Conservation (phyloP, 345 rosid genomes). For the Pistacia vera region DNA sequence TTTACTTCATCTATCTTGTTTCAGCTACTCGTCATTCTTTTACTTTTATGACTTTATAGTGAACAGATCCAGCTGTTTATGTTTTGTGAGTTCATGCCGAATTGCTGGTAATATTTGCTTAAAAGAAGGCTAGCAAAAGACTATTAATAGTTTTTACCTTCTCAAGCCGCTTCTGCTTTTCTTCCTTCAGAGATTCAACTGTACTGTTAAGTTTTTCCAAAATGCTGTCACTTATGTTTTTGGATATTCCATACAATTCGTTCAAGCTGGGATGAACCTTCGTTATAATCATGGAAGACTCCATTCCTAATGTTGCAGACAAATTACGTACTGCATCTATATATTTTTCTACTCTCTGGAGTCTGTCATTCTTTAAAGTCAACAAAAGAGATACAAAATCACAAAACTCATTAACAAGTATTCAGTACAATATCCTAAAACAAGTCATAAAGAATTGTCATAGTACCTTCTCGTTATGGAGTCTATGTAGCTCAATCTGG, state of each 20-base stretch:
- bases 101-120: not conserved
- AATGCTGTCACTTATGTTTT: constrained; percentile 84
- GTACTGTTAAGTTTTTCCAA: constrained; percentile 77
- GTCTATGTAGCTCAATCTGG: constrained; percentile 80
- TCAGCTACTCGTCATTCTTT: not conserved
- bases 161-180: constrained; percentile 76
- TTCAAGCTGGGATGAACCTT: constrained; percentile 94
- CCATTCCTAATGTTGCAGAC: constrained; percentile 83
- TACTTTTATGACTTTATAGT: not conserved
- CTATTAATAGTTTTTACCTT: constrained; percentile 54
- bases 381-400: constrained; percentile 14
- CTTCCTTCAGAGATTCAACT: constrained; percentile 79
- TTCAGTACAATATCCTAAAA: constrained; percentile 1
- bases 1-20: constrained; percentile 11
- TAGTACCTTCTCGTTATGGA: constrained; percentile 84
- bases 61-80: not conserved
- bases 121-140: constrained; percentile 19
- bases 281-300: constrained; percentile 93
- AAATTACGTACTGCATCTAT: constrained; percentile 60
- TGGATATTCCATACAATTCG: constrained; percentile 88
- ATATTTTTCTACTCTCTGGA: constrained; percentile 77
- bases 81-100: not conserved
- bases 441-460: not conserved
- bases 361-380: constrained; percentile 72
- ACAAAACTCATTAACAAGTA: not conserved